Evolutionary conservation across 2,329 filamentous ascomycete species (phyloP).

Genomic region (Cytospora leucostoma): DNA sequence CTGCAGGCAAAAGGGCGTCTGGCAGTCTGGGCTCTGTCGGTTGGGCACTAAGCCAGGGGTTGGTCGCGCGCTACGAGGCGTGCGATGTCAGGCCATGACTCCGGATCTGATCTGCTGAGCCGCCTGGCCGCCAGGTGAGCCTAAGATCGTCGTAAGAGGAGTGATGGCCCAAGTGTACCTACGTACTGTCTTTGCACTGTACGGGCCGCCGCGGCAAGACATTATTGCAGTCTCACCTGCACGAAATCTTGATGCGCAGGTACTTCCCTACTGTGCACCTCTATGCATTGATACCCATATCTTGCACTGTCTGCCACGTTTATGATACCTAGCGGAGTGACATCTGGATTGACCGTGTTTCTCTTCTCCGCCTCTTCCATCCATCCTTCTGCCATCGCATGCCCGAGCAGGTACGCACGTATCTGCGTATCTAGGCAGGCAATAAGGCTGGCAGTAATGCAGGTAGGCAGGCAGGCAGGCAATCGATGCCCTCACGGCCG

Average conservation of each 20-base stretch:
- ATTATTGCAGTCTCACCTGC: background rate
- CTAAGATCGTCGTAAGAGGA: slow-evolving; percentile 13
- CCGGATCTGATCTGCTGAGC: slow-evolving; percentile 16
- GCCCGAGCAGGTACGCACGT: too few relatives aligned
- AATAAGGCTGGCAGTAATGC: background rate
- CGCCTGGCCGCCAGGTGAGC: background rate
- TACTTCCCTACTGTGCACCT: slow-evolving; percentile 11
- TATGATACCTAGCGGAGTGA: background rate
- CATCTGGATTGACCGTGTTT: background rate
- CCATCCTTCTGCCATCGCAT: too few relatives aligned
- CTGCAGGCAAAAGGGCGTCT: slow-evolving; percentile 20
- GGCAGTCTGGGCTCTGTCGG: slow-evolving; percentile 6
- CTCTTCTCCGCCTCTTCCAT: background rate
- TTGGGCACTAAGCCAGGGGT: background rate
- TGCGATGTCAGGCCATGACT: slow-evolving; percentile 11
- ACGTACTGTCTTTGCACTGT: slow-evolving; percentile 12
- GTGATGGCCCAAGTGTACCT: background rate
- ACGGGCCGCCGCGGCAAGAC: slow-evolving; percentile 20
- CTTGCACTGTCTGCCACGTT: slow-evolving; percentile 18
- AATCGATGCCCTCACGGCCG: background rate
- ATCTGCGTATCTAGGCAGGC: background rate
- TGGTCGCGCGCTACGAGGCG: background rate
- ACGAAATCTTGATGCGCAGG: too few relatives aligned
- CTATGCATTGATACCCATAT: background rate
- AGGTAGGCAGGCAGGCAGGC: background rate